Base-by-base conservation (phyloP, 2,329 filamentous ascomycete genomes). In the Ceratocystis alfenasii region DNA sequence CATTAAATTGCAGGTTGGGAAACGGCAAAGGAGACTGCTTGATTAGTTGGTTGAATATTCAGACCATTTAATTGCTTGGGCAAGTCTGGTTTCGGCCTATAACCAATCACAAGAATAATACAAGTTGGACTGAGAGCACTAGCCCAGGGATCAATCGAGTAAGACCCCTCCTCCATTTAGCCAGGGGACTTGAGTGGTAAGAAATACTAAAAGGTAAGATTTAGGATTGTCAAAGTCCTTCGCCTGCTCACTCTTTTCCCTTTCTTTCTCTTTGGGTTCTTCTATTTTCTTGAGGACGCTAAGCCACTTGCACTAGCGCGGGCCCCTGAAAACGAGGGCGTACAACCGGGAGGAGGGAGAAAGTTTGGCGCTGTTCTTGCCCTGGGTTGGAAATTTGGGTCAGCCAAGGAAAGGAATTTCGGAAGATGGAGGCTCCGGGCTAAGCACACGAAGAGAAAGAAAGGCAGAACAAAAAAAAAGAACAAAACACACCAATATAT, bases 241-340 rank as follows among this genome's bases (percentile, higher is more conserved):
- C 8, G 36, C 20, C 20, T 57, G 4, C 28, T 50, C 22, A 3
- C 22, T 22, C n/a, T 50, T 50, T 12, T 50, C 22, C 46, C 15
- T 50, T 50, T 22, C 46, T 22, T 50, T 20, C 46, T 50, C 15
- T 20, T 20, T 28, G 28, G 50, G 22, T 30, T 55, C 10, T 55
- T 25, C n/a, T 7, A 10, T 50, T 22, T 25, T 8, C 1, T 33
- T 57, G 4, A 57, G 25, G 53, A 25, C 53, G 22, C 53, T 57
- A 57, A 57, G 53, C 53, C 53, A 57, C 53, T 33, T 57, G 3
- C 3, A 57, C 53, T 57, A 57, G 53, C 53, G 53, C 53, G 22
- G 53, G 53, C 53, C 53, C 53, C 53, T 57, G 53, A 28, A 41
- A 57, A 30, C 28, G 53, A 28, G 20, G 53, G 10, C 8, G 53